A percentile compares a stretch with the other conserved stretches of the same genome.
Conservation (phyloP, 495 filamentous ascomycete genomes). For the Tuber melanosporum region DNA sequence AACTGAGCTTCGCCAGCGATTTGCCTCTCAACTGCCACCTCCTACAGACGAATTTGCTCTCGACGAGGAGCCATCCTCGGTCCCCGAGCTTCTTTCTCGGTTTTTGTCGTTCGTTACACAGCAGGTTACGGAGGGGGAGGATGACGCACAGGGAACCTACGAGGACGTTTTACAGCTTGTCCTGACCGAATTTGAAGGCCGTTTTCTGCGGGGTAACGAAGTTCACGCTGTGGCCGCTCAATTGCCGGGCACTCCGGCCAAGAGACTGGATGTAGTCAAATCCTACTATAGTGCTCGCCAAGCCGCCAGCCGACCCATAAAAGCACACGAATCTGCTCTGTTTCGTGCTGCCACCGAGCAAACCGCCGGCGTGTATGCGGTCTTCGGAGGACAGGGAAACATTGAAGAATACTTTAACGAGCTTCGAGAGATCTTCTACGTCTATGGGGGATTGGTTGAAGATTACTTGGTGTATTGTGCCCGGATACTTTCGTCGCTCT, state of each 20-base stretch:
- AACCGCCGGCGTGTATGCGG: conserved; percentile 72
- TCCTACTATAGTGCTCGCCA: conserved; percentile 86
- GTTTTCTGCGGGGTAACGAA: conserved; percentile 90
- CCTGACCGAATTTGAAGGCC: conserved; percentile 90
- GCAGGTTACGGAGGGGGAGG: conserved; percentile 85
- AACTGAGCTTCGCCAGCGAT: conserved; percentile 80
- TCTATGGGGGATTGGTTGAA: conserved; percentile 83
- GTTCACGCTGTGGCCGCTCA: conserved; percentile 81
- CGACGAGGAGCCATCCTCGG: conserved; percentile 94
- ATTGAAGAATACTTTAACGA: conserved; percentile 99
- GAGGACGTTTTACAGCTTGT: conserved; percentile 81
- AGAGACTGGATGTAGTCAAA: conserved; percentile 79
- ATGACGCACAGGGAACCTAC: conserved; percentile 74
- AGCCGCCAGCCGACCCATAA: conserved; percentile 72
- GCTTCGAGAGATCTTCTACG: conserved; percentile 78
- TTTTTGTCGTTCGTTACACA: conserved; percentile 82
- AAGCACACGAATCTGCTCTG: conserved; percentile 84
- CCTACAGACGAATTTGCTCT: conserved; percentile 95
- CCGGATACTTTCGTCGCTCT: conserved; percentile 72
- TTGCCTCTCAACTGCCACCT: conserved; percentile 71
- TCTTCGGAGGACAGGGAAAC: conserved; percentile 98
- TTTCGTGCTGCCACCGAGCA: conserved; percentile 78
- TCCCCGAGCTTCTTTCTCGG: conserved; percentile 79
- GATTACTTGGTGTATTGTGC: conserved; percentile 73
- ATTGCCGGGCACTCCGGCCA: conserved; percentile 77